Evolutionary conservation across 176 grass and related monocot genomes (phyloP), one percentile per base, ranked within the genome.

Genomic region (Miscanthus lutarioriparius): DNA sequence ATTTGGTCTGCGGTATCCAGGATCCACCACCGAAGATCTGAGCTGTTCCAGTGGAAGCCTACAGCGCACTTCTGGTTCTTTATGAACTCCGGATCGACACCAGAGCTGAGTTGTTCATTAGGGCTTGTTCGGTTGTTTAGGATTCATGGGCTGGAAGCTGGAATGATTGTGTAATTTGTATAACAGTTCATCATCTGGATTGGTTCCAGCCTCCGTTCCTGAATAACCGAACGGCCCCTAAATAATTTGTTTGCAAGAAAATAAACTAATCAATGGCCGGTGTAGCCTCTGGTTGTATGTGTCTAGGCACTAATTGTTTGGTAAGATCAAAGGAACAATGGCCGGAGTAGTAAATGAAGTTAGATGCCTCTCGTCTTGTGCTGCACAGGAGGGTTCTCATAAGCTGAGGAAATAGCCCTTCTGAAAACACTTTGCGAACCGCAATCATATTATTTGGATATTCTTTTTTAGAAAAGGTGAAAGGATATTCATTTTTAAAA

Each of bases 1-100:
- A 99, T 81, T 78, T 92, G 91, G 82, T 90, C 49, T 94, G 96
- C 65, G 96, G 93, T 12, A 73, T 99, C 51, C 93, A 96, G 87
- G 96, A 99, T 87, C 77, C 56, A 9, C 79, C 80, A 47, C 35
- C 91, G 10, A 92, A 91, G 64, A 77, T 69, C 76, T 92, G 84
- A 98, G 23, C 16, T 84, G 16, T 70, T 83, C 75, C 61, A 5
- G 20, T 51, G 20, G 71, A 82, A 80, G 70, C 27, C 26, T 62
- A 45, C 32, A 54, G 66, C 63, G 30, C 68, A 48, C 43, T 83
- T 63, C 56, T 27, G 28, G 28, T 56, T 76, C 51, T 71, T 53
- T 78, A 64, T 70, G 25, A 72, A 82, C 72, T 67, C 66, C 61
- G 6, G 61, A 51, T 61, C 75, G 59, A 14, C 39, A 61, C 12